Evolutionary conservation across 2,329 filamentous ascomycete genomes (phyloP), one percentile per base, ranked within the genome.

Genomic region (Chrysosphaeria jannelii): DNA sequence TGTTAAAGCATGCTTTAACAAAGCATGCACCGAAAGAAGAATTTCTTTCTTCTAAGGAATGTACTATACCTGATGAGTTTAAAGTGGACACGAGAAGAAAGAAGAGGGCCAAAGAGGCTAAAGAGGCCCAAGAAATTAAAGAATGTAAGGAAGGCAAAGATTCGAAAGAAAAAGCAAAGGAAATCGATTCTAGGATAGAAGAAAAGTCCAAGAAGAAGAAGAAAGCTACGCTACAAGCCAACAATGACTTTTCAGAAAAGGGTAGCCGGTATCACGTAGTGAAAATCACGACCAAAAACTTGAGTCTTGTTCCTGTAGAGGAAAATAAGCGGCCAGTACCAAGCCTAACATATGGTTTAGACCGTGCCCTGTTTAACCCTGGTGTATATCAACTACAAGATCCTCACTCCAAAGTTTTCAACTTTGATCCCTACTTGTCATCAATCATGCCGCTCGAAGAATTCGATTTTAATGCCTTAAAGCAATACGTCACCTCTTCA

Each of bases 391-490:
- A 75, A 23, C 57, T 97, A 24, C 79, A 89, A 43, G 85, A 97
- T 40, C 65, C 69, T 13, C 61, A 75, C 27, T 78, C 81, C 19
- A 58, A 65, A 10, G 76, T 93, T 5, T 97, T 65, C 53, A 97
- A 97, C 40, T 97, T 97, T 36, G 81, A 97, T 38, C 85, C 88
- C 0, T 91, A 91, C 37, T 55, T 97, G 11, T 63, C 78, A 29
- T 65, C 64, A 24, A 88, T 97, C 35, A 93, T 93, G 76, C 79
- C 85, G 2, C 66, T 85, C 10, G 51, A 60, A 3, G 75, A 97
- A 37, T 97, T 97, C 37, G 75, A 97, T 37, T 97, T 89, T 41
- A 58, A 72, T 27, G 66, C 76, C 4, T 44, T 97, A 25, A 75
- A 72, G 40, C 56, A 66, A 30, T 97, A 90, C 42, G 64, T 90